A percentile compares a stretch with the other conserved stretches of the same genome.
These are phyloP conservation scores for Diaporthe ampelina DNA, from an alignment of 2,329 filamentous ascomycete species.

Conservation along the genomic window DNA sequence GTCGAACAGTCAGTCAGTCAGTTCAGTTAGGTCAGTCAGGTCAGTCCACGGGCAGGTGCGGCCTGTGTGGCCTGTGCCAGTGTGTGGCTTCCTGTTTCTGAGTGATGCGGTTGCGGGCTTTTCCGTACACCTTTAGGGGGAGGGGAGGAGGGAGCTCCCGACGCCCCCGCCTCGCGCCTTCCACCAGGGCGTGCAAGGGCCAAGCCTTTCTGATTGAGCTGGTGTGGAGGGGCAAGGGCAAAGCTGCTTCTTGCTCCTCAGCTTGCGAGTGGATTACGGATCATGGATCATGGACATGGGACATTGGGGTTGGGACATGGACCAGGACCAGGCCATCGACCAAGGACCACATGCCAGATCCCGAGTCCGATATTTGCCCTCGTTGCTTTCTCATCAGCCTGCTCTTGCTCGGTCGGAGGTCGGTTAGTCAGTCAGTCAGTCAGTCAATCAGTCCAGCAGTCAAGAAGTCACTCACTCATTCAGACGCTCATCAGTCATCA, in stretches of 20 bases:
- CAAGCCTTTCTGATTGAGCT: neutral
- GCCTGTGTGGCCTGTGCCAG: neutral
- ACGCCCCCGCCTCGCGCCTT: neutral
- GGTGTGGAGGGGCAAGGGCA: neutral
- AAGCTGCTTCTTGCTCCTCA: neutral
- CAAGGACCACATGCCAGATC: constrained; percentile 22
- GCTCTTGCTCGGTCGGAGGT: neutral
- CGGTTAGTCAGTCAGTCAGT: neutral
- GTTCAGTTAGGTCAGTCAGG: neutral
- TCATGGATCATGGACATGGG: constrained; percentile 3
- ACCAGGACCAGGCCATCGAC: neutral
- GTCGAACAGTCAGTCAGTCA: neutral
- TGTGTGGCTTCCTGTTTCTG: neutral
- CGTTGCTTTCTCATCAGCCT: neutral
- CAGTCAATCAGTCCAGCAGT: neutral
- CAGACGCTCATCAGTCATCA: too few species aligned
- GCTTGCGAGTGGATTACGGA: neutral
- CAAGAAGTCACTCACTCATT: too few species aligned
- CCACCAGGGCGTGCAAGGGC: neutral
- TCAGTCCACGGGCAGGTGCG: neutral
- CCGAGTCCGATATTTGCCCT: constrained; percentile 9
- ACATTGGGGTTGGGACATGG: too few species aligned
- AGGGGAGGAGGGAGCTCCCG: neutral
- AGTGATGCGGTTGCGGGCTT: neutral
- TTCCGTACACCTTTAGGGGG: neutral